Conservation (phyloP, 768 basidiomycete species). For the Lactarius pseudohatsudake region DNA sequence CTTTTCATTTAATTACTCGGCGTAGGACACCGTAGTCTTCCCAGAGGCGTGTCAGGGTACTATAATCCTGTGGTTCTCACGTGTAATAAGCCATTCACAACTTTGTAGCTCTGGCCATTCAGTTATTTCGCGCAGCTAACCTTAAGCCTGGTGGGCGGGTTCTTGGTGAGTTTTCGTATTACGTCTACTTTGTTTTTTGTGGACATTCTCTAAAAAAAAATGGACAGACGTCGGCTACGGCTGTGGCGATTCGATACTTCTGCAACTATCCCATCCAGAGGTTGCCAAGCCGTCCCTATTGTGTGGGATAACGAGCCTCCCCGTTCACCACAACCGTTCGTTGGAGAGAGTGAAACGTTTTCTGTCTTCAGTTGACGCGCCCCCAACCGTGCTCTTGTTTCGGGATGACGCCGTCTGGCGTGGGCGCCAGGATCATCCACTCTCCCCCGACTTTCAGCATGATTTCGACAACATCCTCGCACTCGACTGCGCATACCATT, state of each 20-base stretch:
- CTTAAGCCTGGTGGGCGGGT: conserved; percentile 46
- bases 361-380: conserved; percentile 16
- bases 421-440: conserved; percentile 44
- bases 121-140: conserved; percentile 45
- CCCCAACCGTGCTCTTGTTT: conserved; percentile 42
- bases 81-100: neutral
- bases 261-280: conserved; percentile 48
- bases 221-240: conserved; percentile 68
- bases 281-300: conserved; percentile 49
- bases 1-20: neutral
- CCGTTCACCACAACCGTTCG: conserved; percentile 49
- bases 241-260: conserved; percentile 62
- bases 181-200: neutral
- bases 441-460: conserved; percentile 34
- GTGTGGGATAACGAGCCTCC: conserved; percentile 58
- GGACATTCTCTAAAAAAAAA: conserved; percentile 4
- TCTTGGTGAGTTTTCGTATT: conserved; percentile 44
- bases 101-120: conserved; percentile 49
- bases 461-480: conserved; percentile 54
- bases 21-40: conserved; percentile 49
- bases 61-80: neutral
- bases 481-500: conserved; percentile 72
- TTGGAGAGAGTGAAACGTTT: conserved; percentile 38
- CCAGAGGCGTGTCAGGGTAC: conserved; percentile 62
- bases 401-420: conserved; percentile 53